Conservation (phyloP, 257 asterid genomes). For the Linaria vulgaris region DNA sequence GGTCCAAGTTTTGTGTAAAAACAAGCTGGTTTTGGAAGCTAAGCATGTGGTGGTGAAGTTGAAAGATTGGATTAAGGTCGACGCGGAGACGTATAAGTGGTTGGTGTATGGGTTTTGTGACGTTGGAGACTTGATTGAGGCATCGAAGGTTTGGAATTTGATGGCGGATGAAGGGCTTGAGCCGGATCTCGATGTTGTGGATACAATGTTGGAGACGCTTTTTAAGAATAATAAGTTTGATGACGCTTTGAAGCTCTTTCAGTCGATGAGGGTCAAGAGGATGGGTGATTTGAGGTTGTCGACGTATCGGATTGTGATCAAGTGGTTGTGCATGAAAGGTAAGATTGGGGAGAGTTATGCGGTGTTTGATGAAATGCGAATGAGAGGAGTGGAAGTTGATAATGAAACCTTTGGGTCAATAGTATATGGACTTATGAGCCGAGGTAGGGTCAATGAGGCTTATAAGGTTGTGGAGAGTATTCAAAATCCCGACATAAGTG, state of each 20-base stretch:
- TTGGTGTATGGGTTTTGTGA: conserved; percentile 79
- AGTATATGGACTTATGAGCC: conserved; percentile 50
- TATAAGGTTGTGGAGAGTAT: conserved; percentile 45
- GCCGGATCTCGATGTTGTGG: conserved; percentile 37
- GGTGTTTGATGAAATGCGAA: conserved; percentile 68
- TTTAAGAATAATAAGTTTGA: conserved; percentile 58
- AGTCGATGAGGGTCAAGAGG: conserved; percentile 55
- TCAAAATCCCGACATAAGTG: conserved; percentile 49
- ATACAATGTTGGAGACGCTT: conserved; percentile 60
- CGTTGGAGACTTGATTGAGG: conserved; percentile 77
- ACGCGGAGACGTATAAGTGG: conserved; percentile 70
- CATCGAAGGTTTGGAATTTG: conserved; percentile 82
- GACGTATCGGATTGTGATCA: conserved; percentile 58
- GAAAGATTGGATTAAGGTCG: conserved; percentile 51
- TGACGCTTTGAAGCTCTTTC: conserved; percentile 71
- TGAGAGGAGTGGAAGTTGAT: conserved; percentile 54
- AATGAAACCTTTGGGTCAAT: conserved; percentile 51
- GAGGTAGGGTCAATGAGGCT: conserved; percentile 69
- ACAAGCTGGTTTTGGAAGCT: conserved; percentile 76
- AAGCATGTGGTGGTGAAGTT: conserved; percentile 62
- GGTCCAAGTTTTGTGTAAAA: conserved; percentile 53
- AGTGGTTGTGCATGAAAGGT: conserved; percentile 81
- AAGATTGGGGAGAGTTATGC: conserved; percentile 55
- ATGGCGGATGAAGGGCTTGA: conserved; percentile 76
- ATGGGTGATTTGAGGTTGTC: conserved; percentile 46